Percentiles rank a stretch among this genome's conserved stretches.
Evolutionary conservation across 163 green algal species (phyloP).

Genomic region (Chlamydomonas reinhardtii): DNA sequence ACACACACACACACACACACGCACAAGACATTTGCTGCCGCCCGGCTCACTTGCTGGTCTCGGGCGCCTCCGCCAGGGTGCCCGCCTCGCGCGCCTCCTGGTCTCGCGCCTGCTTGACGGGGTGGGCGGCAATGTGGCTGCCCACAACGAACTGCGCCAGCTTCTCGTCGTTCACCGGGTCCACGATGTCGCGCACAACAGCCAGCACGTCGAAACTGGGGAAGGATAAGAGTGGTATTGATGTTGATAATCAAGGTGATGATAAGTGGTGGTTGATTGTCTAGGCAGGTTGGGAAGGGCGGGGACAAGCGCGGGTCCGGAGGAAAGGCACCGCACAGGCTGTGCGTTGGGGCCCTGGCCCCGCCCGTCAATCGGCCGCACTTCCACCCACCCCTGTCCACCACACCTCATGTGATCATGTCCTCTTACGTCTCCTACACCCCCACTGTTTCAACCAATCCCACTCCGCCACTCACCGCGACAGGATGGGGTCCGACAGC

Average conservation of each 20-base stretch:
- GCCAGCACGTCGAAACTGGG: conserved; percentile 96
- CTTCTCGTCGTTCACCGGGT: conserved; percentile 91
- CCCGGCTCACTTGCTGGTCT: conserved; percentile 8
- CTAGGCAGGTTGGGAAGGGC: background rate
- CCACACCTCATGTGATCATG: too few relatives aligned
- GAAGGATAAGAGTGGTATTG: too few relatives aligned
- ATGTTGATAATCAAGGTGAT: too few relatives aligned
- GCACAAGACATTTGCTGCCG: too few relatives aligned
- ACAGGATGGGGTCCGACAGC: conserved; percentile 98
- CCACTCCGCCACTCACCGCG: conserved; percentile 69
- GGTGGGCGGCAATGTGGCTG: conserved; percentile 87
- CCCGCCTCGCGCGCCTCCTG: background rate
- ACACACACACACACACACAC: background rate
- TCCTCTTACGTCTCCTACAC: background rate
- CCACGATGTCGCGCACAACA: conserved; percentile 96
- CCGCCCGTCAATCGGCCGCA: too few relatives aligned
- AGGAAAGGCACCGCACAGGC: too few relatives aligned
- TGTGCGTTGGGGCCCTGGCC: too few relatives aligned
- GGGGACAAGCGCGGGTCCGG: too few relatives aligned
- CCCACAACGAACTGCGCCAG: conserved; percentile 96
- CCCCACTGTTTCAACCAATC: too few relatives aligned
- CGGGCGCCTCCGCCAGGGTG: background rate
- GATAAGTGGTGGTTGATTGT: background rate
- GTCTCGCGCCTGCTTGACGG: conserved; percentile 53
- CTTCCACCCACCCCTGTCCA: too few relatives aligned